Base-by-base conservation (phyloP, 106 monocot genomes). In the Chionographis japonica region DNA sequence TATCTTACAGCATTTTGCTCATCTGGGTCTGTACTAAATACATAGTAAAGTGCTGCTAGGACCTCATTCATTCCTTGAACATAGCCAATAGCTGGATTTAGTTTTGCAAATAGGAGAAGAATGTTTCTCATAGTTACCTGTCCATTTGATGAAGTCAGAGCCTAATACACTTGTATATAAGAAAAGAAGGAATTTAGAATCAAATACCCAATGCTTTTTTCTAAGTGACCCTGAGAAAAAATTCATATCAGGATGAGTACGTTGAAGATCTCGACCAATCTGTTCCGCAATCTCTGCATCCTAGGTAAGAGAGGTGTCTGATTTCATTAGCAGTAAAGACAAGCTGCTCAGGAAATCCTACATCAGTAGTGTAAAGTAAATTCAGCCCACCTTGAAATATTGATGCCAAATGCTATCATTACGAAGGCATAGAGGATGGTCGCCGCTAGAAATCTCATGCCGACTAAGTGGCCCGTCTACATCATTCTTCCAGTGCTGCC, bases 61-160 rank as follows among this genome's bases (percentile, higher is more conserved):
- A 72, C 60, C 37, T 72, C 72, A 20, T 72, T 72, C 72, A 72
- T 72, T 54, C 72, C 72, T 72, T 72, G 72, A 6, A 72, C 72
- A 72, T 72, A 72, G 17, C 72, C 54, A 27, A 72, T 27, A 11
- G 53, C 72, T n/a, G 72, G 72, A 63, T 72, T 72, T 16, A 72
- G 53, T 40, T 72, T 72, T 11, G 62, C 72, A 56, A 72, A 72
- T 17, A 72, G 54, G 13, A 63, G 52, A 20, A 72, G 63, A 41
- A 72, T 63, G 54, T 36, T 63, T 55, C 63, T 72, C 63, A 63
- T 63, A 19, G 72, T 12, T 43, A 54, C 54, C 72, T 72, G 72
- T 3, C 52, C 63, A 63, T 60, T 37, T 37, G 10, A 60, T 60
- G 3, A 35, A 38, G 17, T 60, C 60, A 60, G 4, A 38, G 37